A percentile compares a stretch with the other conserved stretches of the same genome.
phyloP scores from a whole-genome alignment of 1,284 basidiomycete species.

The Flammula alnicola region DNA sequence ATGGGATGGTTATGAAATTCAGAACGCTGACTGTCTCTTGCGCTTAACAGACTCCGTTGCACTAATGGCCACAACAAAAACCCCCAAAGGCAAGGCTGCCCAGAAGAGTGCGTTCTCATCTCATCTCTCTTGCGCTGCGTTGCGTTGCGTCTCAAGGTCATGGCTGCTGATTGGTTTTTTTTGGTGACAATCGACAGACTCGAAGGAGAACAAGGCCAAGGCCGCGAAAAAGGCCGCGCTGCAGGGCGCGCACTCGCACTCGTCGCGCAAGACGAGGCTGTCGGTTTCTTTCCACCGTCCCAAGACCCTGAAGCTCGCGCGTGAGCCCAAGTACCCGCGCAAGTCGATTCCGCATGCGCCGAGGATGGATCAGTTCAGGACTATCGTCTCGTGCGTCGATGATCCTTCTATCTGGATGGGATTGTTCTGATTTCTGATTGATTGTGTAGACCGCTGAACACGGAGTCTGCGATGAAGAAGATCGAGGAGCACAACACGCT shows the following conservation, averaged over 20 bases:
- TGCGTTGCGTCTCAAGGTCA: too few species aligned
- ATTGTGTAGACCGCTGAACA: conserved; percentile 69
- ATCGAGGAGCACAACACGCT: conserved; percentile 99
- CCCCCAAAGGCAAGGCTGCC: conserved; percentile 61
- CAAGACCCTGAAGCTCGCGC: conserved; percentile 88
- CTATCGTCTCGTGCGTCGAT: conserved; percentile 79
- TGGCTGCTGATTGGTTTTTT: conserved; percentile 1
- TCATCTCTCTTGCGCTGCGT: not conserved
- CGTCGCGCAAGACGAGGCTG: conserved; percentile 83
- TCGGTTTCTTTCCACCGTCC: conserved; percentile 96
- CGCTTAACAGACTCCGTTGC: too few species aligned
- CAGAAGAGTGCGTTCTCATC: conserved; percentile 46
- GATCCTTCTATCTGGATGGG: conserved; percentile 1
- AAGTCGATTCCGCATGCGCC: conserved; percentile 95
- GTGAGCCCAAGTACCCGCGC: conserved; percentile 92
- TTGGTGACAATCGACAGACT: conserved; percentile 24
- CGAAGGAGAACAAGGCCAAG: conserved; percentile 84
- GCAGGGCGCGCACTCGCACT: conserved; percentile 81
- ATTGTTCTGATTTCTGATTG: conserved; percentile 4
- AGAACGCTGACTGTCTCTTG: too few species aligned
- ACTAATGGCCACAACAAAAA: conserved; percentile 67
- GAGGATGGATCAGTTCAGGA: conserved; percentile 96
- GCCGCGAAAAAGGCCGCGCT: conserved; percentile 96
- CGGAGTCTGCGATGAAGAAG: conserved; percentile 94
- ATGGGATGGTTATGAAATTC: too few species aligned